Evolutionary conservation across 75 land plant genomes (phyloP).

Genomic region (Sequoiadendron giganteum): DNA sequence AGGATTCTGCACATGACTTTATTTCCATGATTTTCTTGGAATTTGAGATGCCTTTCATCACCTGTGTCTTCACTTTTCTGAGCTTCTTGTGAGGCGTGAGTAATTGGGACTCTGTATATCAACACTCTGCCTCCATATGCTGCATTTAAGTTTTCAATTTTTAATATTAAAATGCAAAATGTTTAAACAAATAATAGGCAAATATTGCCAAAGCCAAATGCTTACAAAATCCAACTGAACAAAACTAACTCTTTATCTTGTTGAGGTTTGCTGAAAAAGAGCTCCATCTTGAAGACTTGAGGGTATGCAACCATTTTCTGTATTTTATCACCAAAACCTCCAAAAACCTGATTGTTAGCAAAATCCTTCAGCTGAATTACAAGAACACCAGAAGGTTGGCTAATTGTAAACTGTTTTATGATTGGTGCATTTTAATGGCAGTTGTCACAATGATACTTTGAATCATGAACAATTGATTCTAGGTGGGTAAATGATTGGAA

Average conservation of each 20-base stretch:
- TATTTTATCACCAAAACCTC: conserved; percentile 53
- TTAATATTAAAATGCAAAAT: no score
- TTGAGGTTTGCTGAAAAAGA: conserved; percentile 37
- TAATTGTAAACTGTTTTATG: conserved; percentile 63
- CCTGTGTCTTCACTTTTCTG: no score
- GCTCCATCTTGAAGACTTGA: conserved; percentile 56
- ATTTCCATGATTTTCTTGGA: no score
- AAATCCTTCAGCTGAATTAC: conserved; percentile 80
- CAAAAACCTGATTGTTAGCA: no score
- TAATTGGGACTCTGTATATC: no score
- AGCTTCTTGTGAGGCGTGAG: no score
- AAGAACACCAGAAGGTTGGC: conserved; percentile 51
- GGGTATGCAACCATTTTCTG: conserved; percentile 62
- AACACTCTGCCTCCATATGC: no score
- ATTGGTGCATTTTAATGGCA: conserved; percentile 58
- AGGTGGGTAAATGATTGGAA: conserved; percentile 53
- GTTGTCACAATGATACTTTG: conserved; percentile 49
- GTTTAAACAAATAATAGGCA: background rate
- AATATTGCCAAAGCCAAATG: background rate
- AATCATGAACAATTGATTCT: conserved; percentile 54
- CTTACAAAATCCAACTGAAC: background rate
- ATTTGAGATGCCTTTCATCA: no score
- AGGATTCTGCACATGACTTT: no score
- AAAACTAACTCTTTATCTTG: conserved; percentile 10
- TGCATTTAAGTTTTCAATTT: no score